Conservation (phyloP, 257 asterid species). For the Dorcoceras hygrometricum region DNA sequence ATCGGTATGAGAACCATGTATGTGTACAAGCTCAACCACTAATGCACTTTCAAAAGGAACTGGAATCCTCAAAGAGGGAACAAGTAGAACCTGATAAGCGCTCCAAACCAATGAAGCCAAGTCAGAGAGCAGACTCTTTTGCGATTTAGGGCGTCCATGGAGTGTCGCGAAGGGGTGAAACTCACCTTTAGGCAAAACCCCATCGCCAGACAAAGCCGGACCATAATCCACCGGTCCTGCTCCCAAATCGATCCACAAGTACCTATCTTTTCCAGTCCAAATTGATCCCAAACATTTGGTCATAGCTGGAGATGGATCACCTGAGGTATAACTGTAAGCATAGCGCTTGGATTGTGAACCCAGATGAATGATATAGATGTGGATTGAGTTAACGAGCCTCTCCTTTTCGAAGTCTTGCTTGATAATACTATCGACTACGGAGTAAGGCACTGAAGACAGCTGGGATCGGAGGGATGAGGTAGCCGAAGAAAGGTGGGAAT, state of each 20-base stretch:
- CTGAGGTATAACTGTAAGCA: conserved; percentile 68
- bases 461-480: conserved; percentile 57
- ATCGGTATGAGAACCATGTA: conserved; percentile 35
- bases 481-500: conserved; percentile 41
- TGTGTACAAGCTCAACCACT: conserved; percentile 71
- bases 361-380: conserved; percentile 65
- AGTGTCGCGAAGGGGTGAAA: conserved; percentile 83
- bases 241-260: conserved; percentile 89
- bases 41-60: conserved; percentile 66
- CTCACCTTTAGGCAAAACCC: conserved; percentile 89
- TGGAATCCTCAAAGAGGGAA: conserved; percentile 85
- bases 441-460: conserved; percentile 57
- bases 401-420: conserved; percentile 60
- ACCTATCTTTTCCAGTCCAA: conserved; percentile 88
- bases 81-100: conserved; percentile 90
- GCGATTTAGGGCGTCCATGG: conserved; percentile 85
- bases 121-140: conserved; percentile 75
- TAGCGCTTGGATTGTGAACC: conserved; percentile 55
- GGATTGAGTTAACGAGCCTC: conserved; percentile 54
- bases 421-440: conserved; percentile 50
- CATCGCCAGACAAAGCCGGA: conserved; percentile 88
- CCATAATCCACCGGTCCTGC: conserved; percentile 99
- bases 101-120: conserved; percentile 85
- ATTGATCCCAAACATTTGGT: conserved; percentile 82
- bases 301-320: conserved; percentile 72